phyloP scores from a whole-genome alignment of 177 flowering plant species.

The Vitis hybrid region DNA sequence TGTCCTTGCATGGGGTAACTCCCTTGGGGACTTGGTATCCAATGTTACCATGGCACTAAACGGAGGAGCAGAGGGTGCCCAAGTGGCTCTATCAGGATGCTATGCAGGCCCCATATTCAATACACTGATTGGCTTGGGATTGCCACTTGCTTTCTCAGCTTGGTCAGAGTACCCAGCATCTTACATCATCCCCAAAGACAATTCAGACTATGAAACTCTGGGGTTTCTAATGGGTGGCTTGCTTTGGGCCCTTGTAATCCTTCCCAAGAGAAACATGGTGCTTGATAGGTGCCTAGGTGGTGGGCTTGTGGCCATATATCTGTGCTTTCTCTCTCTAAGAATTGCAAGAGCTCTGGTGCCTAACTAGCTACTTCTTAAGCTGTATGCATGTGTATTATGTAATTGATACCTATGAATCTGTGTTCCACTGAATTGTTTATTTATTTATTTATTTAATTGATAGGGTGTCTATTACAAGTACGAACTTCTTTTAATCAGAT shows the following conservation, averaged over 20 bases:
- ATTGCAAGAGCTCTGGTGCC: too few relatives aligned
- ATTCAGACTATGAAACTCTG: conserved; percentile 37
- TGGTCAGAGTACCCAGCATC: conserved; percentile 47
- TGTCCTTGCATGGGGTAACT: conserved; percentile 95
- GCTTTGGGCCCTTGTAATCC: conserved; percentile 58
- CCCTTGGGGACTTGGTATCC: conserved; percentile 74
- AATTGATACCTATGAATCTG: too few relatives aligned
- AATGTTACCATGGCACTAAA: conserved; percentile 68
- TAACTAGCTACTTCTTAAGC: too few relatives aligned
- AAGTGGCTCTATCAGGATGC: conserved; percentile 78
- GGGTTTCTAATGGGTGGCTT: conserved; percentile 48
- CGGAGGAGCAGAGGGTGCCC: conserved; percentile 62
- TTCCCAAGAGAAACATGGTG: conserved; percentile 48
- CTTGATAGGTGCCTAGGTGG: conserved; percentile 46
- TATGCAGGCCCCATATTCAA: conserved; percentile 96
- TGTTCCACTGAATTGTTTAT: too few relatives aligned
- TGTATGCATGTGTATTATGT: too few relatives aligned
- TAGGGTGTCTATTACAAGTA: too few relatives aligned
- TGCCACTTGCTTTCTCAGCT: conserved; percentile 38
- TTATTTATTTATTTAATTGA: too few relatives aligned
- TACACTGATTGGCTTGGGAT: conserved; percentile 71
- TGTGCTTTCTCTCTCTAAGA: conserved; percentile 28
- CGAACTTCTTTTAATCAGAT: too few relatives aligned
- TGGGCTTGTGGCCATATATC: conserved; percentile 56
- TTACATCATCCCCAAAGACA: conserved; percentile 36